Evolutionary conservation across 805 yeast genomes (phyloP), one percentile per base, ranked within the genome.

Genomic region (Cyberlindnera euphorbiiphila): DNA sequence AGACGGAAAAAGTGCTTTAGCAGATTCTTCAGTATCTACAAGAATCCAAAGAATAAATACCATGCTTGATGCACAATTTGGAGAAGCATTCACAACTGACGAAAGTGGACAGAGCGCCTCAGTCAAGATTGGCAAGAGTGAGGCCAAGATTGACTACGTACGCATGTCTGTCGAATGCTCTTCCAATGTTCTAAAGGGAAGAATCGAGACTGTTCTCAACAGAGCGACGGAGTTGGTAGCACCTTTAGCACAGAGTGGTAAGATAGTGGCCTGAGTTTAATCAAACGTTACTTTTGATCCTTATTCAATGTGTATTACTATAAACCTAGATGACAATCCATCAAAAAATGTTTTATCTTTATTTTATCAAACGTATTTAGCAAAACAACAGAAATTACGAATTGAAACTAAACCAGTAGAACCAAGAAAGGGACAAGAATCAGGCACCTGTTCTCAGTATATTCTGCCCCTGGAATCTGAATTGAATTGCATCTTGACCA

Each of bases 391-490:
- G n/a, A n/a, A n/a, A n/a, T 25, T 34, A 36, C 21, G 19, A 15
- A 24, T 9, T 20, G 13, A 13, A 13, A 15, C 9, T 17, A 22
- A n/a, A n/a, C n/a, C n/a, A n/a, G n/a, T 13, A 13, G n/a, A 29
- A 29, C 25, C 12, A 5, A 7, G 13, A 29, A 4, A 19, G 10
- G 15, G 12, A 22, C 12, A n/a, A 33, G 6, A 16, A 13, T 42
- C 32, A 51, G 19, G 41, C 38, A 26, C 51, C 55, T 12, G 43
- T 25, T 45, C 96, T 76, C 59, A 82, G 79, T 22, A 89, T 73
- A 47, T 81, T 81, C 47, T 84, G 83, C 37, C 95, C 74, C 62
- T 89, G 97, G 59, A 85, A 86, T 54, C 96, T 72, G 60, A 88
- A 77, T 50, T 85, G 85, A 29, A 91, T 79, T n/a, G 82, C 81